Evolutionary conservation across 148 eudicot species (phyloP).

Genomic region (Rhododendron ferrugineum): DNA sequence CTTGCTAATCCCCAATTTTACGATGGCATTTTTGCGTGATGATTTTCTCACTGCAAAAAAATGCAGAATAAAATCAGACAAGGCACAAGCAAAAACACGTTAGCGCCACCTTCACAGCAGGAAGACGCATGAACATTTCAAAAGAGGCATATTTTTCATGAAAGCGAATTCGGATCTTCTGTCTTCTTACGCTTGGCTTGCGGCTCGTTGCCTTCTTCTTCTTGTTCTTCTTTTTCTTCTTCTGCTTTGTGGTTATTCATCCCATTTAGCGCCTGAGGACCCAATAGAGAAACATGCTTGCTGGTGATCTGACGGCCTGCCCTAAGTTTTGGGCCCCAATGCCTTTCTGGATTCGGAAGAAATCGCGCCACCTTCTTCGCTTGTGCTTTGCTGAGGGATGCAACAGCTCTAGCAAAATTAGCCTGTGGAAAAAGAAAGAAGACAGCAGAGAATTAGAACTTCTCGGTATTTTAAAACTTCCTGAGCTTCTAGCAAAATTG

Average conservation of each 20-base stretch:
- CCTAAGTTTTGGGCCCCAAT: conserved; percentile 96
- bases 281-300: conserved; percentile 78
- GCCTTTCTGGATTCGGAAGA: conserved; percentile 82
- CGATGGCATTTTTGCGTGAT: neutral
- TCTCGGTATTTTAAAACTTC: neutral
- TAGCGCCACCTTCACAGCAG: neutral
- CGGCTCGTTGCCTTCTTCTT: conserved; percentile 51
- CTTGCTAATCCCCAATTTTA: conserved; percentile 8
- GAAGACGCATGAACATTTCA: neutral
- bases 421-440: conserved; percentile 38
- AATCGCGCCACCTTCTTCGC: conserved; percentile 90
- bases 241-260: conserved; percentile 29
- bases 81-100: conserved; percentile 2
- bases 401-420: conserved; percentile 85
- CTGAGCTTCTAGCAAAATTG: neutral
- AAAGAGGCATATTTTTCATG: conserved; percentile 19
- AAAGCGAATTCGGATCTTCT: conserved; percentile 42
- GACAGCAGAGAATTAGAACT: neutral
- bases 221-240: neutral
- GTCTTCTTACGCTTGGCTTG: conserved; percentile 74
- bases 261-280: conserved; percentile 60
- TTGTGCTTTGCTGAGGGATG: conserved; percentile 91
- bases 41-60: conserved; percentile 31
- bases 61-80: conserved; percentile 19
- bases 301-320: conserved; percentile 81